Evolutionary conservation across 2,329 filamentous ascomycete species (phyloP), one percentile per base, ranked within the genome.

Genomic region (Claviceps lovelessii): DNA sequence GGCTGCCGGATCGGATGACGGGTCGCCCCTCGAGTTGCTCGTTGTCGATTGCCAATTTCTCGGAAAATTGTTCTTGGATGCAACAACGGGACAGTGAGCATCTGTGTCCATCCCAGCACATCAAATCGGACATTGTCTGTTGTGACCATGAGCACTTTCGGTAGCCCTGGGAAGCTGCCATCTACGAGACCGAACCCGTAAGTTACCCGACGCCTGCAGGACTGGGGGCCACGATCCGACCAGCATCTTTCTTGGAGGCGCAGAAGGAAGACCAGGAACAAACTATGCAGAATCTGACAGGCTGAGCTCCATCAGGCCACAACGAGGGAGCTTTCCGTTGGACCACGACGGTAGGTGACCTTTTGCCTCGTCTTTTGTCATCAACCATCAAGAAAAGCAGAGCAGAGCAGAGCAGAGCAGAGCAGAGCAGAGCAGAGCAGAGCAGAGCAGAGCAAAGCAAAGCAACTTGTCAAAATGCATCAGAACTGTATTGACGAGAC

Each of bases 321-420:
- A 96, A 68, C 84, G 90, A 63, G 91, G 91, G 55, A 94, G 88
- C 63, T 97, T 97, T 66, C 91, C 91, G n/a, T 81, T 97, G 55
- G 91, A 97, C 70, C 90, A 96, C 64, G 90, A 95, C 69, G 89
- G 74, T 74, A 63, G 60, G 70, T 59, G 33, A 45, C 19, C 17
- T 17, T 2, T 48, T 17, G 42, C 47, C 42, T 29, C n/a, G 10
- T 23, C 3, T 31, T 23, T 17, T 19, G n/a, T 4, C 5, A 33
- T 9, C 7, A 37, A 41, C 28, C 23, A 23, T 23, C 23, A 23
- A 23, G 23, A 1, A 1, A 23, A 23, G 23, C 23, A 1, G 3
- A 23, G 23, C 23, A 1, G 3, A 23, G 23, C 23, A 23, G 3
- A 23, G 23, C 23, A 23, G 3, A 23, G 23, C 23, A 1, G 3